Conservation (phyloP, 352 stramenopile species). For the Elongisporangium prolatum region DNA sequence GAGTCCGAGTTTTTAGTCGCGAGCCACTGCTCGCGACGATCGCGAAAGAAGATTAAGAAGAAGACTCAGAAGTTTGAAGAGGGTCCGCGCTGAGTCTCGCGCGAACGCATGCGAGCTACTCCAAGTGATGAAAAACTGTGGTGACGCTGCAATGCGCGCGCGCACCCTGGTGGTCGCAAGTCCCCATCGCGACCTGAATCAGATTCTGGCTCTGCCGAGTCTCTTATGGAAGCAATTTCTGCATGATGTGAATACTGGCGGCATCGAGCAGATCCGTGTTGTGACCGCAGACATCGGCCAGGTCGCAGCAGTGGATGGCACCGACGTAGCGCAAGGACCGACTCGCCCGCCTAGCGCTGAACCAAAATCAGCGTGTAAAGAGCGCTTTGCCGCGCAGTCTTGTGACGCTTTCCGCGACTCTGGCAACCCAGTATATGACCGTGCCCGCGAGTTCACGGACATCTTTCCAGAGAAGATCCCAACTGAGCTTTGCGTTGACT, state of each 20-base stretch:
- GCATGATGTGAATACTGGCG: background rate
- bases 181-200: too few relatives aligned
- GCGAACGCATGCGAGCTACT: too few relatives aligned
- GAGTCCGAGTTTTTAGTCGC: too few relatives aligned
- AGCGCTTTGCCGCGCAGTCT: constrained; percentile 7
- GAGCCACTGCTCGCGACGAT: too few relatives aligned
- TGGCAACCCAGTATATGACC: constrained; percentile 8
- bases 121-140: too few relatives aligned
- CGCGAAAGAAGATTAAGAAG: too few relatives aligned
- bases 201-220: too few relatives aligned
- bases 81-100: too few relatives aligned
- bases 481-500: constrained; percentile 7
- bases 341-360: background rate
- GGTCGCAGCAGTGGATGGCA: background rate
- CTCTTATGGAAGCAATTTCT: constrained; percentile 6
- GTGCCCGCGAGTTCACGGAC: constrained; percentile 10
- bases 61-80: too few relatives aligned
- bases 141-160: too few relatives aligned
- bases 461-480: constrained; percentile 16
- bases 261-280: constrained; percentile 2
- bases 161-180: too few relatives aligned
- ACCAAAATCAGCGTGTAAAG: constrained; percentile 9
- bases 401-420: constrained; percentile 6
- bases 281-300: background rate
- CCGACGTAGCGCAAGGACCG: background rate